Percentiles rank a stretch among this genome's conserved stretches.
phyloP scores from a whole-genome alignment of 495 filamentous ascomycete genomes.

The Penicillium manginii region DNA sequence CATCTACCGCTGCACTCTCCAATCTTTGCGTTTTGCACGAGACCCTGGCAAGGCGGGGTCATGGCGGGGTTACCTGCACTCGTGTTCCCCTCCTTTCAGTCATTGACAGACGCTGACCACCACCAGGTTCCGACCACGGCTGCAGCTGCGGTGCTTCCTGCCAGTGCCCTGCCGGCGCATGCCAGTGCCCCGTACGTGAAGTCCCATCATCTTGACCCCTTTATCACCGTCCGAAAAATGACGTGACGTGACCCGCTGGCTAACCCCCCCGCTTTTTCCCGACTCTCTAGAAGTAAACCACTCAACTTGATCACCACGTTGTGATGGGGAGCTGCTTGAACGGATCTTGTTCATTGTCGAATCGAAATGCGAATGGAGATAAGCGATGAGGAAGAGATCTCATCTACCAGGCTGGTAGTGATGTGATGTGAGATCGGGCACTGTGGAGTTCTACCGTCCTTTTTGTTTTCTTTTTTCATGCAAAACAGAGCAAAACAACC shows the following conservation, averaged over 20 bases:
- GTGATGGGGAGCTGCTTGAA: background rate
- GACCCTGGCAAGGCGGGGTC: constrained; percentile 26
- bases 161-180: constrained; percentile 50
- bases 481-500: background rate
- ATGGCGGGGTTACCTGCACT: constrained; percentile 27
- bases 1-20: background rate
- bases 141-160: constrained; percentile 52
- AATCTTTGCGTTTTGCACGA: constrained; percentile 1
- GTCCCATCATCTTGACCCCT: background rate
- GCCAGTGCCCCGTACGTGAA: constrained; percentile 49
- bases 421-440: background rate
- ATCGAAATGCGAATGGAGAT: background rate
- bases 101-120: constrained; percentile 24
- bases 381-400: background rate
- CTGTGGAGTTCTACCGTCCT: background rate
- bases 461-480: background rate
- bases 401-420: background rate
- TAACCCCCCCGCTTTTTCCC: constrained; percentile 21
- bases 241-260: constrained; percentile 2
- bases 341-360: background rate
- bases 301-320: background rate
- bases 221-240: background rate
- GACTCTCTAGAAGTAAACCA: constrained; percentile 33
- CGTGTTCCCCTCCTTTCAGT: constrained; percentile 10
- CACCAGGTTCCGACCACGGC: constrained; percentile 41